phyloP scores from a whole-genome alignment of 331 rosid species.

The Rosa hybrid region DNA sequence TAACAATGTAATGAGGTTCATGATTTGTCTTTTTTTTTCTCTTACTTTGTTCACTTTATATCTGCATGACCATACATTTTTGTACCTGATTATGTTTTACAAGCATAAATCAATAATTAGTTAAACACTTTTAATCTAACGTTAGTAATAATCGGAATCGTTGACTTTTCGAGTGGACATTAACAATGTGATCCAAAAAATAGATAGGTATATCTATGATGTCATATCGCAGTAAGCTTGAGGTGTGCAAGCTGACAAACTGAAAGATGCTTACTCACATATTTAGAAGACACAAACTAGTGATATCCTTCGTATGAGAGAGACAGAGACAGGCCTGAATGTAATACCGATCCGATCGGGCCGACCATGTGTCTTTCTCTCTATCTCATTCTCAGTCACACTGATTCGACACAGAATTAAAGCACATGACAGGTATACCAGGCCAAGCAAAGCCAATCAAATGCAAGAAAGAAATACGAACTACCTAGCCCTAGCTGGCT shows the following conservation, averaged over 20 bases:
- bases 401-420: constrained; percentile 24
- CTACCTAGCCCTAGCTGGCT: background rate
- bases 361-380: background rate
- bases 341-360: background rate
- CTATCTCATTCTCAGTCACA: constrained; percentile 5
- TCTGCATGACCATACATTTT: no score
- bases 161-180: no score
- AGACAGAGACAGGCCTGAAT: background rate
- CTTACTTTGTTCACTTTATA: no score
- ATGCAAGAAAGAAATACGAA: background rate
- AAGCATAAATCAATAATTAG: no score
- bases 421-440: constrained; percentile 26
- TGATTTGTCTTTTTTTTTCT: no score
- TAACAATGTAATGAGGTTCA: no score
- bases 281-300: constrained; percentile 40
- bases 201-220: constrained; percentile 23
- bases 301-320: constrained; percentile 20
- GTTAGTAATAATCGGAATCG: no score
- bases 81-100: no score
- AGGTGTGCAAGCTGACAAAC: constrained; percentile 58
- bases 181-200: no score
- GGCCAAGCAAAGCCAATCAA: background rate
- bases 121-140: no score
- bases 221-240: constrained; percentile 57
- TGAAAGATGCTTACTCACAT: constrained; percentile 21